phyloP scores from a whole-genome alignment of 2,329 filamentous ascomycete genomes.

The Immersiporthe knoxdaviesiana region DNA sequence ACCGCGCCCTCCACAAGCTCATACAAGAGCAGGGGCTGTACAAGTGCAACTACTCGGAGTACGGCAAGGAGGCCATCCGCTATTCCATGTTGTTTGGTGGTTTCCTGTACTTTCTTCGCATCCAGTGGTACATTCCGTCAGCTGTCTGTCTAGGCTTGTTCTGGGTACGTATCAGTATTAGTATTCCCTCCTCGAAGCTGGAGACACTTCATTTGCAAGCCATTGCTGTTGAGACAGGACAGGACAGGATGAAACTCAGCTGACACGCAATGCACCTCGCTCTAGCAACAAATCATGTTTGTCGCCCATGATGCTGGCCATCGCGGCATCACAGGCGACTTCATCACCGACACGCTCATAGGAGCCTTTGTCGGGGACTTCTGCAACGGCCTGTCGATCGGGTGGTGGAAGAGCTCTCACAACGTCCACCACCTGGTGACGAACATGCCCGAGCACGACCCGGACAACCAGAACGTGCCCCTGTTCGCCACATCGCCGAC shows the following conservation, averaged over 20 bases:
- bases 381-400: conserved; percentile 67
- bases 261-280: neutral
- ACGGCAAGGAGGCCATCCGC: conserved; percentile 60
- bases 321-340: conserved; percentile 63
- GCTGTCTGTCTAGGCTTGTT: conserved; percentile 64
- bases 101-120: conserved; percentile 51
- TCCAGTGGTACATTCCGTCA: conserved; percentile 60
- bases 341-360: conserved; percentile 61
- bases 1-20: conserved; percentile 58
- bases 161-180: conserved; percentile 61
- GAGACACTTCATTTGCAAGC: too few relatives aligned
- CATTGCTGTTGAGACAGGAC: too few relatives aligned
- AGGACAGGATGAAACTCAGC: too few relatives aligned
- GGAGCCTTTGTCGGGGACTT: conserved; percentile 67
- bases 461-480: conserved; percentile 68
- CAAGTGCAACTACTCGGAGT: conserved; percentile 60
- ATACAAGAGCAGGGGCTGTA: conserved; percentile 61
- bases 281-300: conserved; percentile 70
- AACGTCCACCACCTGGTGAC: conserved; percentile 71
- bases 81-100: conserved; percentile 54
- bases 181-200: too few relatives aligned
- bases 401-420: conserved; percentile 72
- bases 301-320: conserved; percentile 69
- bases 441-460: conserved; percentile 64
- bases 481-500: conserved; percentile 69